Evolutionary conservation across 2,329 filamentous ascomycete genomes (phyloP).

Genomic region (Monilinia vaccinii-corymbosi): DNA sequence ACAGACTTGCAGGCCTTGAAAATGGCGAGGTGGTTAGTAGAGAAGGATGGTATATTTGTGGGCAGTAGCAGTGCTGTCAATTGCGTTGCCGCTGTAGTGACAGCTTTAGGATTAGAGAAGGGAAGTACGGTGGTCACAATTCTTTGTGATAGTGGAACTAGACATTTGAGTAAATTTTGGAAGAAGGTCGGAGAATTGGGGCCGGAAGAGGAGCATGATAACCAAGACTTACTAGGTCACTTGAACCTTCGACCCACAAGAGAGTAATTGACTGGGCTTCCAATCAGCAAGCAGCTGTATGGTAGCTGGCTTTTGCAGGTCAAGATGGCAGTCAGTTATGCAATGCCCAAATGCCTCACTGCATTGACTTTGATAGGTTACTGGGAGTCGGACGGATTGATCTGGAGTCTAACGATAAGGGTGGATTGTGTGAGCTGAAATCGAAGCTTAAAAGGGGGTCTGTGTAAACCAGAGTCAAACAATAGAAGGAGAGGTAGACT

Average conservation of each 20-base stretch:
- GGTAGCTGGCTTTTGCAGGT: neutral
- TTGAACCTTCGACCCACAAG: neutral
- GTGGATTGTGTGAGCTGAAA: neutral
- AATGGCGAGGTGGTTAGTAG: constrained; percentile 96
- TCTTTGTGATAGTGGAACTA: constrained; percentile 74
- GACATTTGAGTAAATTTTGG: constrained; percentile 82
- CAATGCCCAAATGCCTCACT: neutral
- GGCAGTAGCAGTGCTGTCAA: constrained; percentile 97
- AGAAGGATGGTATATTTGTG: constrained; percentile 89
- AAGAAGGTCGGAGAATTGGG: constrained; percentile 61
- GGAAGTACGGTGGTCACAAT: constrained; percentile 64
- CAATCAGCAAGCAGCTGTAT: neutral
- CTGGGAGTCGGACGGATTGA: neutral
- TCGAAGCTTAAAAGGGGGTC: neutral
- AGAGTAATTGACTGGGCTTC: neutral
- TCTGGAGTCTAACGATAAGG: neutral
- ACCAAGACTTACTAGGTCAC: constrained; percentile 38
- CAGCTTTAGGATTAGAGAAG: constrained; percentile 55
- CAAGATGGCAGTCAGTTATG: neutral
- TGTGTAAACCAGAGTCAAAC: neutral
- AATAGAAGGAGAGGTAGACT: neutral
- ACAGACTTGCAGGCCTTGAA: constrained; percentile 79
- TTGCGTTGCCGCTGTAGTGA: constrained; percentile 68
- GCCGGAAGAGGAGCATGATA: constrained; percentile 48
- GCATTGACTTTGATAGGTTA: neutral